Base-by-base conservation (phyloP, 1,284 basidiomycete genomes). In the Rhodotorula sp. region DNA sequence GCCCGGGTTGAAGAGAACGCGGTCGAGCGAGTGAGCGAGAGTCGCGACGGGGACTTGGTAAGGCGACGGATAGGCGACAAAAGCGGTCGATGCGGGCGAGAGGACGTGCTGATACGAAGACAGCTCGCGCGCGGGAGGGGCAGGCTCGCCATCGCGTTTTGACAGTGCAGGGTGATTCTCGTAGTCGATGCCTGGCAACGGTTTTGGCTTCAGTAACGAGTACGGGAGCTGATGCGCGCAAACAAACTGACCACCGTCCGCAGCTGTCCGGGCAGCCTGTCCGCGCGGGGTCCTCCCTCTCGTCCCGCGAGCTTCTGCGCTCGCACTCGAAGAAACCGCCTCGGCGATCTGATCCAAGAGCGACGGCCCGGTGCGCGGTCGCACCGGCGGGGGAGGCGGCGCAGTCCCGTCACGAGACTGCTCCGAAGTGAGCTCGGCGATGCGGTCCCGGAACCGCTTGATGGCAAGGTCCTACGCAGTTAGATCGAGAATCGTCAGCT, bases 1-100 rank as follows among this genome's bases (percentile, higher is more conserved):
- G n/a, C 93, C 93, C 5, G 91, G 91, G 76, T 90, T 93, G 84
- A 93, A 93, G 29, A 95, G 82, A 2, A 92, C 90, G 20, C 91
- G 86, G 62, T 91, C 89, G 3, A 98, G 83, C 2, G 88, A 88
- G 79, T 93, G 91, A 0, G 87, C 84, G 2, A 98, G 85, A 3
- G 78, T 84, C 1, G 93, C 87, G 14, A 96, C 85, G 3, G 86
- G 86, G 53, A 67, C 65, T 15, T 54, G n/a, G 24, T 58, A 49
- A 1, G 71, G 66, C 3, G 68, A 60, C 7, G 59, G 60, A 46
- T 62, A 57, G 5, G 68, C 48, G 4, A 45, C 6, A 51, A 68
- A 69, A 14, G 66, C 26, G 24, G 44, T 55, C n/a, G 51, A 48
- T 20, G 60, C 45, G 7, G 68, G 46, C 4, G 68, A 57, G 54